Percentiles rank a stretch among this genome's conserved stretches.
Conservation (phyloP, 192 early-diverging fungal species). For the Paraglomus brasilianum region DNA sequence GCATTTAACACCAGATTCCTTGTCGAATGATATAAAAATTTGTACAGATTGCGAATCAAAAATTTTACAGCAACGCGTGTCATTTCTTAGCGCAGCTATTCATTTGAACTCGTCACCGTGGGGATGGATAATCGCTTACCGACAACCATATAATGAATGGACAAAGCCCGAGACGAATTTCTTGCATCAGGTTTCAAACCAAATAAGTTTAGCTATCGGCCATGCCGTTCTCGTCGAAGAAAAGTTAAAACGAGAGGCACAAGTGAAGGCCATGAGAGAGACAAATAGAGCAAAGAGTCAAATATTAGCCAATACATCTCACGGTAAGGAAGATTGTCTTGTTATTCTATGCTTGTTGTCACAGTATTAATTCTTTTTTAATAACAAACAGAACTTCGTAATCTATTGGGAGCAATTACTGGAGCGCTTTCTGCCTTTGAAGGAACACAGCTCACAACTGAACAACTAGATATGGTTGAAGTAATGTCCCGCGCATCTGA, state of each 20-base stretch:
- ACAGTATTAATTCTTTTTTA: no score
- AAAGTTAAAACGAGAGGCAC: conserved; percentile 38
- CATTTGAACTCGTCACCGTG: conserved; percentile 35
- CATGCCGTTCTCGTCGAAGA: conserved; percentile 37
- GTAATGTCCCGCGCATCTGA: conserved; percentile 41
- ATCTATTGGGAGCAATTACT: conserved; percentile 33
- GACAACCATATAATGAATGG: conserved; percentile 35
- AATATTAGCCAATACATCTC: conserved; percentile 36
- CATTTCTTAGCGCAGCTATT: conserved; percentile 35
- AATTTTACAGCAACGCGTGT: not conserved
- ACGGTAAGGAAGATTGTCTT: conserved; percentile 27
- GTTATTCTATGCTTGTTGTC: not conserved
- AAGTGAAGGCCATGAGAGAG: conserved; percentile 39
- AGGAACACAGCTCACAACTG: conserved; percentile 37
- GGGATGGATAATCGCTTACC: conserved; percentile 36
- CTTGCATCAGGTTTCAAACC: conserved; percentile 39
- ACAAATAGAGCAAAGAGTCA: conserved; percentile 38
- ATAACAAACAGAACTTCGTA: no score
- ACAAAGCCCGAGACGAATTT: conserved; percentile 36
- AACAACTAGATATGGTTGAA: conserved; percentile 42
- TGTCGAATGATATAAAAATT: not conserved
- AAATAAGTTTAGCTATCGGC: conserved; percentile 37
- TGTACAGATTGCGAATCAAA: no score
- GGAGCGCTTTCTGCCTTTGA: conserved; percentile 39
- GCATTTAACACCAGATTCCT: not conserved